A percentile compares a stretch with the other conserved stretches of the same genome.
These are phyloP conservation scores for Hypoxylon trugodes DNA, from an alignment of 495 filamentous ascomycete genomes.

Conservation along the genomic window DNA sequence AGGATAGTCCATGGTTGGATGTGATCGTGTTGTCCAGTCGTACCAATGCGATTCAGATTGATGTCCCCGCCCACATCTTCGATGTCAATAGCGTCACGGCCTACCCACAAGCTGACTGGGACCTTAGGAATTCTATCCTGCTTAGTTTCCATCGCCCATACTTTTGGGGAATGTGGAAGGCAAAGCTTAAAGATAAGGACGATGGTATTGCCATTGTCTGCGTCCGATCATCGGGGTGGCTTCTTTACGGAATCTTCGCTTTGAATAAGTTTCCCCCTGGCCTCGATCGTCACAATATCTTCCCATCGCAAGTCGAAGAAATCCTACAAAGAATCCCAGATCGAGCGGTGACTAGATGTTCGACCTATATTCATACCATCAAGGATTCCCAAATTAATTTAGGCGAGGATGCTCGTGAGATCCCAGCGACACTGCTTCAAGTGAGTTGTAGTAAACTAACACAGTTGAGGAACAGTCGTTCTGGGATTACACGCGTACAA, in stretches of 20 bases:
- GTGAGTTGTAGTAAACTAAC: conserved; percentile 4
- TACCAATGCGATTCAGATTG: conserved; percentile 25
- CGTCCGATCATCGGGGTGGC: conserved; percentile 29
- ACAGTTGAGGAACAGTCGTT: background rate
- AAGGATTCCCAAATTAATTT: conserved; percentile 10
- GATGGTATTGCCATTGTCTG: conserved; percentile 33
- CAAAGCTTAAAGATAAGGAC: conserved; percentile 11
- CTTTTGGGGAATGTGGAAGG: conserved; percentile 34
- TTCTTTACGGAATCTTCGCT: conserved; percentile 34
- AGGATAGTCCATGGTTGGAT: conserved; percentile 15
- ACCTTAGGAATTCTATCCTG: conserved; percentile 34
- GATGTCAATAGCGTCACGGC: conserved; percentile 23
- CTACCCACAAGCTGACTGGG: conserved; percentile 32
- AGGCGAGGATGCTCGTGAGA: conserved; percentile 3
- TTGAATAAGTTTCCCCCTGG: conserved; percentile 17
- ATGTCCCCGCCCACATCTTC: conserved; percentile 25
- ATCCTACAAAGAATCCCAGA: conserved; percentile 23
- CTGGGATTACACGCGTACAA: conserved; percentile 1
- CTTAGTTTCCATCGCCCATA: conserved; percentile 35
- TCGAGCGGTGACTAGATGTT: conserved; percentile 17
- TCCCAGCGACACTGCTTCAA: conserved; percentile 21
- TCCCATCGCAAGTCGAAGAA: conserved; percentile 29
- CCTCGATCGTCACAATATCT: conserved; percentile 13
- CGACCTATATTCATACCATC: conserved; percentile 9
- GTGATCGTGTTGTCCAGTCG: conserved; percentile 24